A percentile compares a stretch with the other conserved stretches of the same genome.
Conservation (phyloP, 1,284 basidiomycete genomes). For the Ganoderma lucidum region DNA sequence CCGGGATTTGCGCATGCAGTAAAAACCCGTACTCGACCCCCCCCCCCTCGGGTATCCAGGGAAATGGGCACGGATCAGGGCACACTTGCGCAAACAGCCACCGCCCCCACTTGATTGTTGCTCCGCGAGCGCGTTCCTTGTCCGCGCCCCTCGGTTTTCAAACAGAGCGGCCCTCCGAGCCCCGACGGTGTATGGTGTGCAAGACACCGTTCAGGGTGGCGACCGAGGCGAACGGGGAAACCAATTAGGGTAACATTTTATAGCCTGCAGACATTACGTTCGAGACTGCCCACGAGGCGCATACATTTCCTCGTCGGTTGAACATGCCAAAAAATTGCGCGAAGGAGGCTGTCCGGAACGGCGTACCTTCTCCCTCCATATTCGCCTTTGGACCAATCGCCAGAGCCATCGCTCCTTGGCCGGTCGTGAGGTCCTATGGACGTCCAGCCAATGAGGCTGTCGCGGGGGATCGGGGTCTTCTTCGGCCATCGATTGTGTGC, state of each 20-base stretch:
- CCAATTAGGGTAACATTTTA: slow-evolving; percentile 24
- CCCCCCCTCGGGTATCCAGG: slow-evolving; percentile 10
- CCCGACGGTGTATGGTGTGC: not conserved
- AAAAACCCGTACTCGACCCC: not conserved
- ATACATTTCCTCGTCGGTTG: slow-evolving; percentile 11
- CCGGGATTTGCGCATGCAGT: not conserved
- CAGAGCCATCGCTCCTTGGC: slow-evolving; percentile 33
- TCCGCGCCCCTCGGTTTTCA: not conserved
- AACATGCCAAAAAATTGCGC: slow-evolving; percentile 5
- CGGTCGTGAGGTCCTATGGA: slow-evolving; percentile 20
- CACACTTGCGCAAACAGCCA: slow-evolving; percentile 11
- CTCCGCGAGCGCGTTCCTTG: slow-evolving; percentile 4
- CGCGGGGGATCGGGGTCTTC: slow-evolving; percentile 35
- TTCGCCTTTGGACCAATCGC: slow-evolving; percentile 32
- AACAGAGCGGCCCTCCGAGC: slow-evolving; percentile 1
- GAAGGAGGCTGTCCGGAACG: slow-evolving; percentile 17
- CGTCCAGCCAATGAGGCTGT: slow-evolving; percentile 24
- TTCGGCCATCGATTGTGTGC: slow-evolving; percentile 38
- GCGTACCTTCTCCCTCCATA: slow-evolving; percentile 29
- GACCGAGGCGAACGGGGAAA: not conserved
- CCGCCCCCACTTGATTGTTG: not conserved
- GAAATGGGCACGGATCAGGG: not conserved
- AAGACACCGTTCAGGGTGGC: not conserved
- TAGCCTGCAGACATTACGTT: slow-evolving; percentile 31
- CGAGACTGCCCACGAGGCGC: slow-evolving; percentile 6